These are phyloP conservation scores for Rosa hybrid DNA, from an alignment of 331 rosid species.

Conservation along the genomic window DNA sequence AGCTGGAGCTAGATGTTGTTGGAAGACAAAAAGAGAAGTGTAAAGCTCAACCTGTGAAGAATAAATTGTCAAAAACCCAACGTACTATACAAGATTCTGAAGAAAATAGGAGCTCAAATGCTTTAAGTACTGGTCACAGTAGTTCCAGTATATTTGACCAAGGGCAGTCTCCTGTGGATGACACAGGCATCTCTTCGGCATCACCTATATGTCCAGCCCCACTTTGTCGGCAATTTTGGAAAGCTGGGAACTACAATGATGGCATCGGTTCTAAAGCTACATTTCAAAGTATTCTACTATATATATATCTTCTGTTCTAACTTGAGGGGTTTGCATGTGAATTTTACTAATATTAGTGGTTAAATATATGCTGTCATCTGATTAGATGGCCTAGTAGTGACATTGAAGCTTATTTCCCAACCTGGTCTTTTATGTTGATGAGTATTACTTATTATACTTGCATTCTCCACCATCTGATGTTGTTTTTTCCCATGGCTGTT, in stretches of 20 bases:
- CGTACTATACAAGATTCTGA: conserved; percentile 37
- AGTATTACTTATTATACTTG: neutral
- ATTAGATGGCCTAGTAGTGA: neutral
- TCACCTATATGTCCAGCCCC: conserved; percentile 55
- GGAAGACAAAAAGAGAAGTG: conserved; percentile 13
- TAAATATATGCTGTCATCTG: neutral
- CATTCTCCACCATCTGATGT: neutral
- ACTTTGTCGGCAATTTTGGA: conserved; percentile 72
- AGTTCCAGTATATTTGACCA: conserved; percentile 63
- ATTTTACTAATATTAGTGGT: conserved; percentile 4
- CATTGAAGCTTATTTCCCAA: neutral
- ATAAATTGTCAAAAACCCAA: conserved; percentile 23
- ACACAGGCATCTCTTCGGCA: conserved; percentile 46
- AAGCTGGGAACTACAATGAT: conserved; percentile 62
- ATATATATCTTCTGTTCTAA: conserved; percentile 20
- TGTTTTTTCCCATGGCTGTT: neutral
- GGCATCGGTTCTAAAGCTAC: conserved; percentile 39
- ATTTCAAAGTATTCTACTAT: conserved; percentile 51
- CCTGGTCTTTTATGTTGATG: neutral
- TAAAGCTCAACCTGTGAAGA: conserved; percentile 23
- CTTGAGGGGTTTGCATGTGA: conserved; percentile 9
- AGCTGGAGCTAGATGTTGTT: conserved; percentile 46
- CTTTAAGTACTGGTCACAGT: conserved; percentile 47
- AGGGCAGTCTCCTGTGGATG: conserved; percentile 54
- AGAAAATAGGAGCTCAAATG: conserved; percentile 42